Evolutionary conservation across 2,329 filamentous ascomycete species (phyloP).

Genomic region (Phyllosticta paracitricarpa): DNA sequence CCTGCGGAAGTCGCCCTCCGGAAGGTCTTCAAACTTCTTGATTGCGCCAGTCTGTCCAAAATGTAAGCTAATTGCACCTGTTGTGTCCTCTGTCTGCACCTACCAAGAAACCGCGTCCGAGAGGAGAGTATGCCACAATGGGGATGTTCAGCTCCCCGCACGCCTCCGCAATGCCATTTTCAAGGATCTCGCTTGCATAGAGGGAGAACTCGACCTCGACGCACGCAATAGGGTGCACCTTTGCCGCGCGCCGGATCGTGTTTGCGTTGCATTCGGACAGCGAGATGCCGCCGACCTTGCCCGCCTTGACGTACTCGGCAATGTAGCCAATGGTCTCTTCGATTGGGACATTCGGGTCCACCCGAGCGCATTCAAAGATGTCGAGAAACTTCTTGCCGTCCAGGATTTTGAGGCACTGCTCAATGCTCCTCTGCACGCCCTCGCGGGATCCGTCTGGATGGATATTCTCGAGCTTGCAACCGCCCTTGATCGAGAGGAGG

Average conservation of each 20-base stretch:
- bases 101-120: constrained; percentile 49
- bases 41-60: constrained; percentile 24
- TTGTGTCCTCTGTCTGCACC: constrained; percentile 17
- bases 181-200: constrained; percentile 46
- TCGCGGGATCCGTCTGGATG: constrained; percentile 31
- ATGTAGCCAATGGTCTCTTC: constrained; percentile 36
- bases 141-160: constrained; percentile 57
- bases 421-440: constrained; percentile 34
- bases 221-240: constrained; percentile 45
- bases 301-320: constrained; percentile 29
- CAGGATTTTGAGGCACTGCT: constrained; percentile 35
- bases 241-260: constrained; percentile 38
- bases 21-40: constrained; percentile 46
- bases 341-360: constrained; percentile 34
- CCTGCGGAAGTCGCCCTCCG: constrained; percentile 39
- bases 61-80: constrained; percentile 3
- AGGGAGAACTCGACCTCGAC: constrained; percentile 54
- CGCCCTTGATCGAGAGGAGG: constrained; percentile 44
- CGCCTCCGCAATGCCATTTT: constrained; percentile 47
- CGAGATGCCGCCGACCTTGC: constrained; percentile 37
- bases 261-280: constrained; percentile 37
- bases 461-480: constrained; percentile 24
- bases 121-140: constrained; percentile 59
- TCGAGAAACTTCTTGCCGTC: constrained; percentile 40
- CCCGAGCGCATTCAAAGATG: constrained; percentile 38